Evolutionary conservation across 139 green algal species (phyloP), one percentile per base, ranked within the genome.

Genomic region (Chlamydomonas incerta): DNA sequence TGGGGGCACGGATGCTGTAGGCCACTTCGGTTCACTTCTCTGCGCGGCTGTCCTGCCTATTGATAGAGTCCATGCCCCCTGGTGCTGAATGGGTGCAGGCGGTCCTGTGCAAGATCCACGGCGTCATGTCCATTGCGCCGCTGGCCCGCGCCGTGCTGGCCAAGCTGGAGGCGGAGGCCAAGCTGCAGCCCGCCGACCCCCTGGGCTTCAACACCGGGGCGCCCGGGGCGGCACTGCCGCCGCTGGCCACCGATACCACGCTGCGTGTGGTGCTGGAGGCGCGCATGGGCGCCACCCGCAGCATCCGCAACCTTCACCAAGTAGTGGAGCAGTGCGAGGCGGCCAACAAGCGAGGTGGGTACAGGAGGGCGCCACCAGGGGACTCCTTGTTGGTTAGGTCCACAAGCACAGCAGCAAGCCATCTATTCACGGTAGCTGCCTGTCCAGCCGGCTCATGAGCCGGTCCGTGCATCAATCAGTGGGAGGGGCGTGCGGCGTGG

Each of bases 191-290:
- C 5, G 2, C 28, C 9, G 63, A 83, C 65, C 77, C 77, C 0
- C 37, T 83, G 29, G 77, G 62, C 21, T 83, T 83, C 31, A 23
- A 34, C 13, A 8, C 58, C 29, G 2, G 35, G 35, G 2, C 0
- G 15, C n/a, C 18, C 21, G 74, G 74, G 34, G n/a, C 17, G 18
- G 31, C 21, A 1, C 13, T 24, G 74, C 14, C 35, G 57, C 14
- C 57, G 23, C 33, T 82, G 34, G 2, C 18, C 23, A 37, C 21
- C 2, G 60, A 83, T 62, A 63, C 35, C 62, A 83, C 75, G 35
- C 58, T 83, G 75, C 75, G 75, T 5, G 75, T 83, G 75, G 58
- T 73, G 62, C 0, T 83, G 11, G 75, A 83, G 75, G 34, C 75
- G 17, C 60, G 75, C 18, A 23, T 37, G 37, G 75, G 75, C 20